These are phyloP conservation scores for Symbiodinium pilosum DNA, from an alignment of 73 alveolate species.

Conservation along the genomic window DNA sequence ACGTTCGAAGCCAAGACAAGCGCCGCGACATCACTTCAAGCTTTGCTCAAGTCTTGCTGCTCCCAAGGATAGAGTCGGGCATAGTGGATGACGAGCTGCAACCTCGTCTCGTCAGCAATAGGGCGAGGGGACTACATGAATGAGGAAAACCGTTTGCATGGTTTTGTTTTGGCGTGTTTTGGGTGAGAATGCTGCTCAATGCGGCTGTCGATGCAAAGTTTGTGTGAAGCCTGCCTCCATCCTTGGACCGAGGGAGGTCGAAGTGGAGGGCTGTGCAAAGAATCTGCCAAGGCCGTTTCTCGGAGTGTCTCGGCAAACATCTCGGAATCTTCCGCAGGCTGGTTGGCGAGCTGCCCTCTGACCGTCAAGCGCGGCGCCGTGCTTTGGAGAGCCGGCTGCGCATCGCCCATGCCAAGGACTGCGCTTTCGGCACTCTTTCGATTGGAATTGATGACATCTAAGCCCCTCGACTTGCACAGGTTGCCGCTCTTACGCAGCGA, in stretches of 20 bases:
- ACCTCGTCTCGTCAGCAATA: background rate
- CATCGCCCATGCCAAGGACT: slow-evolving; percentile 72
- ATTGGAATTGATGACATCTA: background rate
- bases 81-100: background rate
- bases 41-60: background rate
- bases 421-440: too few relatives aligned
- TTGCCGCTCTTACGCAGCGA: slow-evolving; percentile 32
- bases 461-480: background rate
- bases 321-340: background rate
- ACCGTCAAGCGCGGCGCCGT: slow-evolving; percentile 73
- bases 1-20: background rate
- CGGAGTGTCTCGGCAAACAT: too few relatives aligned
- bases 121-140: slow-evolving; percentile 19
- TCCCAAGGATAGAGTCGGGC: background rate
- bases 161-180: background rate
- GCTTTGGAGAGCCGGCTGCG: slow-evolving; percentile 78
- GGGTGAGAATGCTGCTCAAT: background rate
- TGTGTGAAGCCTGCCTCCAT: slow-evolving; percentile 30
- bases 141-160: slow-evolving; percentile 32
- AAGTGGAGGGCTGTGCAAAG: slow-evolving; percentile 29
- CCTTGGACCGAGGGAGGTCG: slow-evolving; percentile 37
- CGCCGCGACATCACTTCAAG: background rate
- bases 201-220: slow-evolving; percentile 17
- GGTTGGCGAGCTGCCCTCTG: slow-evolving; percentile 90
- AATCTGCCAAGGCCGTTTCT: slow-evolving; percentile 50